Evolutionary conservation across 2,329 filamentous ascomycete genomes (phyloP), one percentile per base, ranked within the genome.

Genomic region (Aureobasidium sp.): DNA sequence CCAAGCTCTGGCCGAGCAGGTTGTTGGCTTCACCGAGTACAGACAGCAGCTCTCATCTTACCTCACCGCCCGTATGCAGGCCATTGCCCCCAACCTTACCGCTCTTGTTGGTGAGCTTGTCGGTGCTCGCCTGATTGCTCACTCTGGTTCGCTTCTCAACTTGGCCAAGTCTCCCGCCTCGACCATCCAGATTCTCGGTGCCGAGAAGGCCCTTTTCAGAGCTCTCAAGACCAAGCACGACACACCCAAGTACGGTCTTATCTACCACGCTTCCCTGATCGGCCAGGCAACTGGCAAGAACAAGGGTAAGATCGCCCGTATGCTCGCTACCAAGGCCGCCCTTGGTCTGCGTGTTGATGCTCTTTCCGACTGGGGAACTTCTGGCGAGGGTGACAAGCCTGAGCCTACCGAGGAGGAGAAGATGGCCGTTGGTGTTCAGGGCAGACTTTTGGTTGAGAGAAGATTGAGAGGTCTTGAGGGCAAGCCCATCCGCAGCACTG

Each of bases 181-280:
- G 71, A 99, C 94, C 66, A 91, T 99, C 68, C 94, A 99, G 82
- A 97, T 99, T 72, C 86, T 97, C 62, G 94, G 94, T 81, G 94
- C 94, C 64, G 94, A 99, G 81, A 99, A 99, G 84, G 94, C 94
- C 8, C 86, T 99, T 48, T 99, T 99, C 87, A 87, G 94, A 72
- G 94, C 94, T 22, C 83, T 99, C 66, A 99, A 99, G 85, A 99
- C 94, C 55, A 97, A 99, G 84, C 93, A 97, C 77, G 91, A 97
- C 73, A 99, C 94, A 42, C 94, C 94, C 73, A 99, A 97, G 79
- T 99, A 97, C 72, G 94, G 94, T 83, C 83, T 96, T 67, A 90
- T 95, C 74, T 95, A 94, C 79, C 89, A 96, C 77, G 89, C 90
- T 53, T 94, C 90, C 31, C 84, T 99, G 49, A 95, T 99, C 67